Evolutionary conservation across 2,329 filamentous ascomycete genomes (phyloP).

Genomic region (Diaporthe citrichinensis): DNA sequence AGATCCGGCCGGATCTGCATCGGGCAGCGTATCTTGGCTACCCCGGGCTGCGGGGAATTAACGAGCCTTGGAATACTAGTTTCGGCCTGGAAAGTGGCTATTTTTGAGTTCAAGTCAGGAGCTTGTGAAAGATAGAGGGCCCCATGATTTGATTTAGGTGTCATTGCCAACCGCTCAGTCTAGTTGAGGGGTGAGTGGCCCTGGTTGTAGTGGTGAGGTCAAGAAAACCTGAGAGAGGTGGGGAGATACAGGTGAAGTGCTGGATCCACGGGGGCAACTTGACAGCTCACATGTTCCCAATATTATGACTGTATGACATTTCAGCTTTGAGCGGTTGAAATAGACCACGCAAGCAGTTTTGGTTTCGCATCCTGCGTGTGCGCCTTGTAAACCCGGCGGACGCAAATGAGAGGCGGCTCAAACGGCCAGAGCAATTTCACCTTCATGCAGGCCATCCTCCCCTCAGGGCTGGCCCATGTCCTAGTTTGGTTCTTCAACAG

Average conservation of each 20-base stretch:
- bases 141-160: not conserved
- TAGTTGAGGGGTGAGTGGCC: not conserved
- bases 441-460: not conserved
- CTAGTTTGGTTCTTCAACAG: conserved; percentile 1
- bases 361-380: conserved; percentile 4
- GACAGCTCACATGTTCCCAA: not conserved
- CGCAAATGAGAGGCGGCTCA: conserved; percentile 6
- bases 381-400: not conserved
- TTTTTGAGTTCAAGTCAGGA: not conserved
- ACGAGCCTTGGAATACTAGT: not conserved
- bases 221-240: not conserved
- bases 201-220: not conserved
- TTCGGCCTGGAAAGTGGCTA: not conserved
- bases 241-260: not conserved
- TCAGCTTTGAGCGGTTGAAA: not conserved
- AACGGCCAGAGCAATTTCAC: conserved; percentile 14
- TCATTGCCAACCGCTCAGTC: not conserved
- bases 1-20: conserved; percentile 24
- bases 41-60: conserved; percentile 20
- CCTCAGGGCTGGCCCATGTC: conserved; percentile 20
- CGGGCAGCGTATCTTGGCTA: not conserved
- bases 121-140: not conserved
- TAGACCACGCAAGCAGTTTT: not conserved
- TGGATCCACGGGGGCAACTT: not conserved
- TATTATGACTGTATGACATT: not conserved